These are phyloP conservation scores for Candida mesenterica DNA, from an alignment of 1,139 yeast genomes.

Conservation along the genomic window DNA sequence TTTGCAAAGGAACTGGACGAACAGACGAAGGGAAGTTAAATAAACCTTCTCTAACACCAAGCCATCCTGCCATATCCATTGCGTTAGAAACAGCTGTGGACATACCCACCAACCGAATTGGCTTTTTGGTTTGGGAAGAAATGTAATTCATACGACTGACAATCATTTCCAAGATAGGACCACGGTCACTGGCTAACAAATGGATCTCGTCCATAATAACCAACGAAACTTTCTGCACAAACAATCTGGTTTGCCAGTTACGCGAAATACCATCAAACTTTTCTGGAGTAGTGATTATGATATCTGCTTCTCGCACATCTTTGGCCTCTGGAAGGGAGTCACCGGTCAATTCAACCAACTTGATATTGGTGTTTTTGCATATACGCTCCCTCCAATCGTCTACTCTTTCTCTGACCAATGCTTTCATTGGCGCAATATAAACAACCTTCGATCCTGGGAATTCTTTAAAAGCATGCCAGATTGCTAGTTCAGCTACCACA, in stretches of 20 bases:
- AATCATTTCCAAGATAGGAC: constrained; percentile 97
- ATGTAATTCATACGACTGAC: constrained; percentile 97
- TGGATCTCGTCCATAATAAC: constrained; percentile 99
- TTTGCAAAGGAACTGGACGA: constrained; percentile 95
- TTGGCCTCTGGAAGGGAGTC: constrained; percentile 89
- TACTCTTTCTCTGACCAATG: constrained; percentile 92
- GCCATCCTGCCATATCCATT: constrained; percentile 97
- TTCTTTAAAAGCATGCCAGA: constrained; percentile 89
- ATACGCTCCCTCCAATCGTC: constrained; percentile 88
- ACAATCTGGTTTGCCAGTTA: constrained; percentile 94
- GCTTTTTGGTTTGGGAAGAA: constrained; percentile 69
- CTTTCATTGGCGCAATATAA: constrained; percentile 99
- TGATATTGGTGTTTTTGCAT: constrained; percentile 58
- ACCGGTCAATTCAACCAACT: constrained; percentile 92
- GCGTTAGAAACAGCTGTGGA: constrained; percentile 98
- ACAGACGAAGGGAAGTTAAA: constrained; percentile 95
- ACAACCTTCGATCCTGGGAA: constrained; percentile 83
- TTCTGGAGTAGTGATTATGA: constrained; percentile 95
- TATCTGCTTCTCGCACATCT: constrained; percentile 86
- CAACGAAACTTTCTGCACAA: constrained; percentile 86
- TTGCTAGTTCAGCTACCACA: constrained; percentile 93
- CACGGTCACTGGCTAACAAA: constrained; percentile 94
- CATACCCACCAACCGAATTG: constrained; percentile 84
- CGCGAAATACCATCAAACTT: constrained; percentile 98
- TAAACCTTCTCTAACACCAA: constrained; percentile 84